Percentiles rank a stretch among this genome's conserved stretches.
Conservation (phyloP, 2,329 filamentous ascomycete species). For the Trichophyton schoenleinii region DNA sequence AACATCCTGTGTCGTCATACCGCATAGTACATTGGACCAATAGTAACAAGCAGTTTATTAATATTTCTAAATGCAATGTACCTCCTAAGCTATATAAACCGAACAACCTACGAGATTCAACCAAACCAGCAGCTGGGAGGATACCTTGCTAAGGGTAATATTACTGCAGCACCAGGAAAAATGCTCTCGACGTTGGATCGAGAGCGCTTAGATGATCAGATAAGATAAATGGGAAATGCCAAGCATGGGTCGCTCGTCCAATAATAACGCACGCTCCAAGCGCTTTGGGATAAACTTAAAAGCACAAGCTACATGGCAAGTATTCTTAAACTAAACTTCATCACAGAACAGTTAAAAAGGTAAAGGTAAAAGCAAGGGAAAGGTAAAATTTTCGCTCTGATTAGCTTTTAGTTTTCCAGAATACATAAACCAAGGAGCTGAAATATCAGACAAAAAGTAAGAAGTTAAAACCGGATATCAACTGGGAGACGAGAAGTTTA, state of each 20-base stretch:
- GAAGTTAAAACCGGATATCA: background rate
- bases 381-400: background rate
- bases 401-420: conserved; percentile 3
- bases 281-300: background rate
- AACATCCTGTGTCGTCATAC: too few species aligned
- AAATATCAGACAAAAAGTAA: background rate
- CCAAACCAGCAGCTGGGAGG: too few species aligned
- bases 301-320: too few species aligned
- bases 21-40: too few species aligned
- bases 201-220: background rate
- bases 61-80: too few species aligned
- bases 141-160: too few species aligned
- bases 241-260: background rate
- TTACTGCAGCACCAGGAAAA: too few species aligned
- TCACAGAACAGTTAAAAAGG: background rate
- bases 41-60: too few species aligned
- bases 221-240: background rate
- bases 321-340: background rate
- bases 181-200: too few species aligned
- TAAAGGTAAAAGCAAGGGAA: background rate
- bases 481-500: background rate
- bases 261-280: background rate
- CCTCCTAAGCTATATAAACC: too few species aligned
- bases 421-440: conserved; percentile 2
- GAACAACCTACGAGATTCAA: too few species aligned